Conservation (phyloP, 2,329 filamentous ascomycete genomes). For the Botrytis squamosa region DNA sequence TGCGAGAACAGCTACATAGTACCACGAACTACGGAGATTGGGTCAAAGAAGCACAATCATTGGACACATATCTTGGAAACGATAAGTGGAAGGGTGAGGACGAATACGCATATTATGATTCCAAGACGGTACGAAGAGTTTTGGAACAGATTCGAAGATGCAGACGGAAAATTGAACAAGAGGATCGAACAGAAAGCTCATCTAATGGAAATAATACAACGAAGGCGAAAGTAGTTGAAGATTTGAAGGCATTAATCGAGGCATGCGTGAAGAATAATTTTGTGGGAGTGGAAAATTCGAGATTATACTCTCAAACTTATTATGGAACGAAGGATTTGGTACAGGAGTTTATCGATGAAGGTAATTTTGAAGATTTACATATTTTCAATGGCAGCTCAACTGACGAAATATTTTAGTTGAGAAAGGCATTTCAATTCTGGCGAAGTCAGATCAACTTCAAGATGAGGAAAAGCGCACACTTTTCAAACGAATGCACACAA, state of each 20-base stretch:
- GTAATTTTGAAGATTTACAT: conserved; percentile 44
- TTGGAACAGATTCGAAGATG: conserved; percentile 70
- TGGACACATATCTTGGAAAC: conserved; percentile 81
- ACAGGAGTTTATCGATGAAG: conserved; percentile 85
- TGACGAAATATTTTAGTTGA: conserved; percentile 51
- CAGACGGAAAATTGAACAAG: conserved; percentile 53
- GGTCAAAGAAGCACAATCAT: conserved; percentile 72
- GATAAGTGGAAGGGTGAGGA: conserved; percentile 77
- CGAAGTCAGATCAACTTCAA: conserved; percentile 64
- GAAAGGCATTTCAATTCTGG: conserved; percentile 63
- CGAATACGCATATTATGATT: conserved; percentile 83
- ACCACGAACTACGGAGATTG: conserved; percentile 80
- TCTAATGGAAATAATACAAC: conserved; percentile 40
- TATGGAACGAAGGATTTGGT: conserved; percentile 95
- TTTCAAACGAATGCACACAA: conserved; percentile 86
- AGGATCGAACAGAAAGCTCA: conserved; percentile 49
- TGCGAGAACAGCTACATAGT: conserved; percentile 69
- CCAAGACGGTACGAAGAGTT: conserved; percentile 75
- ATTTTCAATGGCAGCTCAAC: conserved; percentile 2
- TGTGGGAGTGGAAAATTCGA: conserved; percentile 87
- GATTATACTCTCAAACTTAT: conserved; percentile 96
- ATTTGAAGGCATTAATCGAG: conserved; percentile 75
- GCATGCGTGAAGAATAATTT: conserved; percentile 98
- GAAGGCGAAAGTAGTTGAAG: conserved; percentile 60
- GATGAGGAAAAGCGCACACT: conserved; percentile 73